Evolutionary conservation across 108 stramenopile genomes (phyloP), one percentile per base, ranked within the genome.

Genomic region (Poteriospumella lacustris): DNA sequence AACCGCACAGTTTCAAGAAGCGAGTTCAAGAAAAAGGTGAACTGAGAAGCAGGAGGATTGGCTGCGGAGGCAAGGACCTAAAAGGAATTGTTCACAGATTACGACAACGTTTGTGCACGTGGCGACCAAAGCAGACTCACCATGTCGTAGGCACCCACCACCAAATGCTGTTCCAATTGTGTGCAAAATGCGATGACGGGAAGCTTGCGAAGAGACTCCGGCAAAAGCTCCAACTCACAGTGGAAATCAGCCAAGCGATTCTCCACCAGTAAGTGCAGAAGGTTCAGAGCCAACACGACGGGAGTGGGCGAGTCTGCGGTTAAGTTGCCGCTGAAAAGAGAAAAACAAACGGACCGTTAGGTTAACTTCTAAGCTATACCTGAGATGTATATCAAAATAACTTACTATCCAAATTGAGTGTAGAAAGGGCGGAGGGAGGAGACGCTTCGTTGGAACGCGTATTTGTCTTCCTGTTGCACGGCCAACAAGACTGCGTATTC

Each of bases 201-300:
- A 58, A 81, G 82, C 9, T 85, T 42, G 0, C 89, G 88, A 83
- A 92, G 90, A n/a, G 76, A 70, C 58, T 89, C 89, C 1, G 91
- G 81, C 31, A 94, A 72, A 0, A 94, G 81, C 83, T 94, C 93
- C 43, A 94, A 67, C 75, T 92, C 89, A 34, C 91, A 86, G 83
- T 94, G 93, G 68, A 94, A 94, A 84, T 94, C 93, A 1, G 91
- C 89, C 1, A 94, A 76, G 5, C 90, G 90, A 82, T 92, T 91
- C 31, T 92, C 93, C 3, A 94, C 90, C 33, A 94, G 79, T 3
- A 94, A 78, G 76, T 90, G 83, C 90, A 94, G 91, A 0, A 94
- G 85, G 76, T 94, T 90, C 44, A 94, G 60, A 1, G 91, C 93
- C 47, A 92, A 58, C 1, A 94, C 86, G 77, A 68, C 70, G 42